These are phyloP conservation scores for Bruguiera hainesii DNA, from an alignment of 441 rosid genomes.

Conservation along the genomic window DNA sequence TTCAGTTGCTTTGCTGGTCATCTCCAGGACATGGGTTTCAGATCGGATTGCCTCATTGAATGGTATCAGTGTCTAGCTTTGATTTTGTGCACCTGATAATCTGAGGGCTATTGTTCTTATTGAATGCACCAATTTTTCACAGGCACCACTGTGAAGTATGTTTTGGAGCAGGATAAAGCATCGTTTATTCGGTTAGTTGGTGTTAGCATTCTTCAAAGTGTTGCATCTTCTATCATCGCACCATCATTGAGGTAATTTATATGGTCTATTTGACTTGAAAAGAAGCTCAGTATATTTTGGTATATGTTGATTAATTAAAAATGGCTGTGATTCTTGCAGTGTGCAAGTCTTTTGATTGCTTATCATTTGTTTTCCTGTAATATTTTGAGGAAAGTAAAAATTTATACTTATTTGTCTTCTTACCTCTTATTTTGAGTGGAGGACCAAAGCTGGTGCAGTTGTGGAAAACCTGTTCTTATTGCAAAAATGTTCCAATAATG, in stretches of 20 bases:
- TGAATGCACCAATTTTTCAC: constrained; percentile 24
- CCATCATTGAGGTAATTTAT: constrained; percentile 78
- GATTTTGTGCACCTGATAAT: constrained; percentile 12
- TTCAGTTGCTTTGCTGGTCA: constrained; percentile 81
- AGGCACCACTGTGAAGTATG: constrained; percentile 98
- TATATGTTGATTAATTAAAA: neutral
- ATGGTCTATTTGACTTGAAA: constrained; percentile 9
- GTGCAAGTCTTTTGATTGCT: neutral
- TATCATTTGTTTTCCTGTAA: constrained; percentile 3
- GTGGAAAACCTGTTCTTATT: neutral
- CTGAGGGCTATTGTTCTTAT: constrained; percentile 16
- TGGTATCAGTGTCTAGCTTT: constrained; percentile 43
- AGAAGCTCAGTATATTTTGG: constrained; percentile 2
- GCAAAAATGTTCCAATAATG: neutral
- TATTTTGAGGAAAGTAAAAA: no score
- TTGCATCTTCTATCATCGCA: constrained; percentile 87
- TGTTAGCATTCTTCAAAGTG: constrained; percentile 91
- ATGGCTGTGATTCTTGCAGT: neutral
- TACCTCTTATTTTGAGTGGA: neutral
- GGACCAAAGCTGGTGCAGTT: neutral
- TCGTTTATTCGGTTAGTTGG: constrained; percentile 86
- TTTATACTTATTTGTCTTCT: neutral
- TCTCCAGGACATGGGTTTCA: constrained; percentile 94
- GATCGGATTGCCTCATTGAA: constrained; percentile 98
- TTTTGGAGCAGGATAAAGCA: constrained; percentile 91